Percentiles rank a stretch among this genome's conserved stretches.
Evolutionary conservation across 768 basidiomycete species (phyloP).

Genomic region (Leccinellum albellum): DNA sequence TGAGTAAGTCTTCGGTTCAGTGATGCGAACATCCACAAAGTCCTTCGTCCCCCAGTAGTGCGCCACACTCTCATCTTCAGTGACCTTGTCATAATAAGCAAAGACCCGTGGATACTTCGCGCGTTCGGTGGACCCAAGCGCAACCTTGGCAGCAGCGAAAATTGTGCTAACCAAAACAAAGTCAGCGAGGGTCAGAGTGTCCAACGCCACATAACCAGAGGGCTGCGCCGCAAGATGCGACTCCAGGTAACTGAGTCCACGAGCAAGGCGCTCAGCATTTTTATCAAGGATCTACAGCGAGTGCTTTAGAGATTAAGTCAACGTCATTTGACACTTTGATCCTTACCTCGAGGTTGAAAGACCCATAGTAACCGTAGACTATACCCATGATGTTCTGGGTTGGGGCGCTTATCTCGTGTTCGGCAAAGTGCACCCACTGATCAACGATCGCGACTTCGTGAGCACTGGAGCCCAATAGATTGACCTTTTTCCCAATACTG

Average conservation of each 20-base stretch:
- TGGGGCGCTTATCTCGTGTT: constrained; percentile 8
- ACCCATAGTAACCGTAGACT: not conserved
- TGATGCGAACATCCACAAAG: constrained; percentile 6
- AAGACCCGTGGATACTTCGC: constrained; percentile 15
- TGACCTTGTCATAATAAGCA: constrained; percentile 18
- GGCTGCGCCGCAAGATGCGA: constrained; percentile 4
- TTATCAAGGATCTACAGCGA: not conserved
- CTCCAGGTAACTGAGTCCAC: constrained; percentile 13
- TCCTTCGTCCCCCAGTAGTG: constrained; percentile 9
- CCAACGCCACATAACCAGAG: constrained; percentile 12
- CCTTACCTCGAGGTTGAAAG: constrained; percentile 9
- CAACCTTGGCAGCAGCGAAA: not conserved
- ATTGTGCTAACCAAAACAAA: constrained; percentile 13
- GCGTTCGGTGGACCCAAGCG: constrained; percentile 13
- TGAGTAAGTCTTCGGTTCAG: not conserved
- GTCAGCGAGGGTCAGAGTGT: constrained; percentile 16
- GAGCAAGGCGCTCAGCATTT: not conserved
- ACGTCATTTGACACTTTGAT: too few relatives aligned
- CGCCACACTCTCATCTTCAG: constrained; percentile 10
- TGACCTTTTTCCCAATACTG: constrained; percentile 9
- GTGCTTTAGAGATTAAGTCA: not conserved
- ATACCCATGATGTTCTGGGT: not conserved
- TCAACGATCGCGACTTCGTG: constrained; percentile 11
- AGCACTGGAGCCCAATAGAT: constrained; percentile 7
- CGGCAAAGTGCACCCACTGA: constrained; percentile 15